phyloP scores from a whole-genome alignment of 2,329 filamentous ascomycete species.

The Fusarium hainanense region DNA sequence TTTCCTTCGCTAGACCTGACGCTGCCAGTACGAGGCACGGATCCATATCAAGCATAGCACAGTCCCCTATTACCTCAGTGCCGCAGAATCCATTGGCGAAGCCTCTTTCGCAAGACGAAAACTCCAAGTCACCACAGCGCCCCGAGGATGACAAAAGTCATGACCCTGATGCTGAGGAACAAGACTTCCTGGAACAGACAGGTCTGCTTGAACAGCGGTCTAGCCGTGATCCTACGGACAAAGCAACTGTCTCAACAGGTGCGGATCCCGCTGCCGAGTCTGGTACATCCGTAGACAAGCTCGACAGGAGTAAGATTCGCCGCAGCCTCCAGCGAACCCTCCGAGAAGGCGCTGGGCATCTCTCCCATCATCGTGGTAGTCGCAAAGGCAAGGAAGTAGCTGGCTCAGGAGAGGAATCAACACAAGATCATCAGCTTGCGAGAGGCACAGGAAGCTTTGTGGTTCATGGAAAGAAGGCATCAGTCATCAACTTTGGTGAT shows the following conservation, averaged over 20 bases:
- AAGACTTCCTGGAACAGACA: conserved; percentile 73
- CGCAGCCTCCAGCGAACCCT: conserved; percentile 91
- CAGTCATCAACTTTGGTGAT: conserved; percentile 94
- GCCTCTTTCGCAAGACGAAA: conserved; percentile 37
- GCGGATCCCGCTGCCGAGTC: conserved; percentile 48
- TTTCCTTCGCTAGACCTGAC: conserved; percentile 40
- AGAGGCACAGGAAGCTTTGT: conserved; percentile 91
- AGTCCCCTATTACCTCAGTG: conserved; percentile 44
- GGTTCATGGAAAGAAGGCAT: conserved; percentile 97
- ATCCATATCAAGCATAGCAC: conserved; percentile 49
- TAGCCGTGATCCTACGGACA: conserved; percentile 48
- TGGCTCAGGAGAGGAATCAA: conserved; percentile 52
- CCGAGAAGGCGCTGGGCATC: conserved; percentile 78
- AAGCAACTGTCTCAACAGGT: conserved; percentile 51
- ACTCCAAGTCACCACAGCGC: conserved; percentile 30
- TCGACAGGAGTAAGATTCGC: conserved; percentile 76
- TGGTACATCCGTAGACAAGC: conserved; percentile 55
- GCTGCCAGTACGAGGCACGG: conserved; percentile 43
- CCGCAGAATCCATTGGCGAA: conserved; percentile 39
- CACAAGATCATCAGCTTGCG: conserved; percentile 74
- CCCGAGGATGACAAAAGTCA: conserved; percentile 47
- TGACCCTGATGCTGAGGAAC: conserved; percentile 73
- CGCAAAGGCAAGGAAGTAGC: conserved; percentile 76
- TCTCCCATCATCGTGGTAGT: conserved; percentile 75
- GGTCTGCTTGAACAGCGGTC: conserved; percentile 66